Evolutionary conservation across 192 early-diverging fungal genomes (phyloP), one percentile per base, ranked within the genome.

Genomic region (Lobulomyces angularis): DNA sequence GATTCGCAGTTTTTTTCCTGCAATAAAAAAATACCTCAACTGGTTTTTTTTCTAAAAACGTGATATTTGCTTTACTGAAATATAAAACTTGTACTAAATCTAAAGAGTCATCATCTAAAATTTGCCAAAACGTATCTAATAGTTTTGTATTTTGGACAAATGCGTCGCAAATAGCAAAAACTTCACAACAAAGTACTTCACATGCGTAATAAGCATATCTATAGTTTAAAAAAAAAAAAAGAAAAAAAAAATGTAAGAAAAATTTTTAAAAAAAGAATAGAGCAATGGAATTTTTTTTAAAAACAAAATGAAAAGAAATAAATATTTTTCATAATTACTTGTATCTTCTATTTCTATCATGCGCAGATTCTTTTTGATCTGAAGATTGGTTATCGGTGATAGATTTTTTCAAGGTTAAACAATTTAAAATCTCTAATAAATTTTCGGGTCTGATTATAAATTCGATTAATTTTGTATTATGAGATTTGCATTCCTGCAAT

Each of bases 401-500:
- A n/a, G n/a, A n/a, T n/a, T n/a, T n/a, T n/a, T n/a, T n/a, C n/a
- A n/a, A n/a, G n/a, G n/a, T n/a, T n/a, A n/a, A n/a, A n/a, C n/a
- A n/a, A n/a, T n/a, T n/a, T n/a, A n/a, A n/a, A n/a, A n/a, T n/a
- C n/a, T n/a, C n/a, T n/a, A n/a, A n/a, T n/a, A n/a, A n/a, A n/a
- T n/a, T n/a, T n/a, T n/a, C n/a, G n/a, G n/a, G n/a, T n/a, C n/a
- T 38, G n/a, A n/a, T n/a, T n/a, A n/a, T n/a, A n/a, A 84, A 90
- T 57, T 89, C 78, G 38, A 98, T 65, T 14, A 98, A 74, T 60
- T 84, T 89, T 28, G 81, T 67, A 62, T 90, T 93, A 36, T 91
- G 84, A 28, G 78, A 73, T 56, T 93, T 91, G 54, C 84, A 79
- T 74, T 98, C 90, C 63, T 95, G 90, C 37, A 94, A 62, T 41